Evolutionary conservation across 495 filamentous ascomycete genomes (phyloP).

Genomic region (Tuber melanosporum): DNA sequence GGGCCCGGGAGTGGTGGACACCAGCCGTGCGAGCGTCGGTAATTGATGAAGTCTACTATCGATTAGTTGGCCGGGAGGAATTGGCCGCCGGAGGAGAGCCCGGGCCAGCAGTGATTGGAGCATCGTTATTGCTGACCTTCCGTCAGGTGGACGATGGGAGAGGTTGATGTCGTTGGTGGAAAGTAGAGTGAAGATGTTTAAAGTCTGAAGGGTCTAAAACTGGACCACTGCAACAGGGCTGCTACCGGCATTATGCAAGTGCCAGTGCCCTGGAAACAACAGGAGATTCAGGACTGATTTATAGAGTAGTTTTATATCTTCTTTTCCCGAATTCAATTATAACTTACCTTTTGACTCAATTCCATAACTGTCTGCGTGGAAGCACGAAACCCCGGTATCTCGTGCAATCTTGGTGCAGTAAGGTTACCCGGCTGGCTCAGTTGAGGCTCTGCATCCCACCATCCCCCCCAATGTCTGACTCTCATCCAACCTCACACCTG

Average conservation of each 20-base stretch:
- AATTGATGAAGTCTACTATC: background rate
- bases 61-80: background rate
- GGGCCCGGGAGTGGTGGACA: background rate
- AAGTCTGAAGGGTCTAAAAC: background rate
- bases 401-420: background rate
- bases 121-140: background rate
- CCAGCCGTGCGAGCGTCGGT: background rate
- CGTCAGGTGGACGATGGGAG: background rate
- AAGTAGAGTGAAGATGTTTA: background rate
- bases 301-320: background rate
- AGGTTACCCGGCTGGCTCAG: constrained; percentile 1
- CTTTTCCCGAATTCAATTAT: background rate
- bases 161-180: background rate
- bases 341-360: background rate
- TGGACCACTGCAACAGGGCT: background rate
- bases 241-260: background rate
- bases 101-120: background rate
- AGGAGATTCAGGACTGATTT: background rate
- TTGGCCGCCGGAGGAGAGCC: background rate
- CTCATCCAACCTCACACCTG: background rate
- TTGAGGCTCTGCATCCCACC: background rate
- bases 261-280: background rate
- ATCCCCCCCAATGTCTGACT: background rate
- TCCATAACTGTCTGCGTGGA: background rate
- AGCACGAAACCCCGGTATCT: background rate